Conservation (phyloP, 768 basidiomycete species). For the Serendipita vermifera region DNA sequence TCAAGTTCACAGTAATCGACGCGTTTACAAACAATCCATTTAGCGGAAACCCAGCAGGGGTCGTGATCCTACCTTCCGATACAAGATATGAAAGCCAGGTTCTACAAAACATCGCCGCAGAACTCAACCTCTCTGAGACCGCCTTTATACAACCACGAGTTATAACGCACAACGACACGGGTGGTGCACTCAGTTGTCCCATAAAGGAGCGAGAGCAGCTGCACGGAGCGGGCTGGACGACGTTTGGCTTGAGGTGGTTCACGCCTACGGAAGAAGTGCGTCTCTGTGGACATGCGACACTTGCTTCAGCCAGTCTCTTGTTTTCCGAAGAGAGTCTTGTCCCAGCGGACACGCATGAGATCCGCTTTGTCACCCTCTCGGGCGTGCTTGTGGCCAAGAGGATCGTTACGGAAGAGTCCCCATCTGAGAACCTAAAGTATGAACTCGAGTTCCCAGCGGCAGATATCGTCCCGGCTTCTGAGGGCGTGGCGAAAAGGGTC, state of each 20-base stretch:
- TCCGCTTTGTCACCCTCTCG: constrained; percentile 17
- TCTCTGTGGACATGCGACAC: constrained; percentile 26
- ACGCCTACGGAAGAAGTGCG: constrained; percentile 19
- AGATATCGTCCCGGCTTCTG: too few species aligned
- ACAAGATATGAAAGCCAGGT: too few species aligned
- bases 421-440: too few species aligned
- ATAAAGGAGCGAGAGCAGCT: background rate
- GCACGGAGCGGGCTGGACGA: too few species aligned
- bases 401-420: too few species aligned
- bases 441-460: constrained; percentile 20
- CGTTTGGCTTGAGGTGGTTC: constrained; percentile 22
- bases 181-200: background rate
- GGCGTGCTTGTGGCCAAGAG: constrained; percentile 16
- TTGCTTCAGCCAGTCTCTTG: constrained; percentile 20
- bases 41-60: constrained; percentile 24
- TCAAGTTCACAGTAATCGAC: constrained; percentile 20
- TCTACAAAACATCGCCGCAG: constrained; percentile 14
- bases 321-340: constrained; percentile 12
- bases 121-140: constrained; percentile 21
- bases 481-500: constrained; percentile 9
- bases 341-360: constrained; percentile 5
- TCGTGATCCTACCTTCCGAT: constrained; percentile 20
- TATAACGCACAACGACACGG: background rate
- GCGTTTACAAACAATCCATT: constrained; percentile 23
- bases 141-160: constrained; percentile 15